Evolutionary conservation across 352 stramenopile genomes (phyloP), one percentile per base, ranked within the genome.

Genomic region (Globisporangium cederbergense): DNA sequence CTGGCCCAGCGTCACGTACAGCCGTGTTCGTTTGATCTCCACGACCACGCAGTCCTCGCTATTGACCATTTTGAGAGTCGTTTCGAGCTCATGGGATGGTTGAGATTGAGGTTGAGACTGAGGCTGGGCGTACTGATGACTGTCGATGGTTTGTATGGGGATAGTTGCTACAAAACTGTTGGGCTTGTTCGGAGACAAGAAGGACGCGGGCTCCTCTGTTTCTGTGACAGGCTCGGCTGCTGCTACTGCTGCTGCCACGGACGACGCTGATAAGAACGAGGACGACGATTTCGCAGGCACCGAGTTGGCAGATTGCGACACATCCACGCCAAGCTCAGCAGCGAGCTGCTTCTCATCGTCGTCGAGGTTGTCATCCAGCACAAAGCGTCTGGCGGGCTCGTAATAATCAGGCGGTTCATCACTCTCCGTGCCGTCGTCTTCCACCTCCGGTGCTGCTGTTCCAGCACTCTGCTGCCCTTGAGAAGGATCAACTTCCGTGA

Each of bases 1-100:
- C 3, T 72, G 40, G 7, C 68, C 77, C 56, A 91, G 72, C 32
- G 85, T 91, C 30, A 93, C 65, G 58, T 76, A 81, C 57, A 93
- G 61, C 25, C 81, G 72, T 8, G 32, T 60, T 34, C 76, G 70
- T 6, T 25, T 67, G 53, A 91, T 77, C 8, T 45, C 55, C 14
- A 91, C 74, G 10, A 74, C 40, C 20, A 79, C 65, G 34, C 74
- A 71, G 25, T 74, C 65, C 4, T 54, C 51, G n/a, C 45, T 53
- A 32, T 43, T 20, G 34, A 65, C 56, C 34, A 28, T 49, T 22
- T 3, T 20, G 60, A 9, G 50, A 4, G 18, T 22, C 13, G 38
- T 20, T 30, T n/a, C 45, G 7, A 53, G 22, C 2, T 62, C 40
- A 3, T 46, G 51, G 11, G n/a, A 58, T 45, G 34, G 20, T 50